A percentile compares a stretch with the other conserved stretches of the same genome.
phyloP scores from a whole-genome alignment of 140 eudicot genomes.

The Bidens hawaiensis region DNA sequence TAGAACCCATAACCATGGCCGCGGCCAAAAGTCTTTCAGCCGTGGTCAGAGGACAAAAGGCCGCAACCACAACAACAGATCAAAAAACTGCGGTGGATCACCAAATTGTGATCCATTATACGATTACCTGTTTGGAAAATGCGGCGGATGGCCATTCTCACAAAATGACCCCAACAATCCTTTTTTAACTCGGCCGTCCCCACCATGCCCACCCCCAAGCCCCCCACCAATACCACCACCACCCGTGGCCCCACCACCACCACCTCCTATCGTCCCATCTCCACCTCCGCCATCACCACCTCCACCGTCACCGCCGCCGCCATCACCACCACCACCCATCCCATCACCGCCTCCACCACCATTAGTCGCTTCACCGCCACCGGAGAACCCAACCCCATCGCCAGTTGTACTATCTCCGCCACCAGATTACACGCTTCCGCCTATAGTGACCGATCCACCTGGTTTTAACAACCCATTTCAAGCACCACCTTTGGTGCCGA shows the following conservation, averaged over 20 bases:
- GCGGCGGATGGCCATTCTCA: slow-evolving; percentile 58
- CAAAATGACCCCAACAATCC: slow-evolving; percentile 45
- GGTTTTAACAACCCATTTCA: slow-evolving; percentile 29
- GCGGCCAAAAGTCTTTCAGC: no score
- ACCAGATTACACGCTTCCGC: slow-evolving; percentile 39
- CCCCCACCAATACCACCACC: slow-evolving; percentile 18
- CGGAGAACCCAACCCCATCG: no score
- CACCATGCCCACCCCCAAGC: slow-evolving; percentile 10
- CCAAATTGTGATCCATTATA: slow-evolving; percentile 48
- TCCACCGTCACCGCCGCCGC: slow-evolving; percentile 21
- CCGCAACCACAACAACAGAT: slow-evolving; percentile 1
- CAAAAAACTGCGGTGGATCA: slow-evolving; percentile 20
- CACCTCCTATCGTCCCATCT: neutral
- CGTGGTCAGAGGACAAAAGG: neutral
- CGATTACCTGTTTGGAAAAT: slow-evolving; percentile 38
- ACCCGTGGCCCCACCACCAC: slow-evolving; percentile 6
- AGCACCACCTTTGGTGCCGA: slow-evolving; percentile 39
- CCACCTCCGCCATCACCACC: slow-evolving; percentile 18
- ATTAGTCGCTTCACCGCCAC: slow-evolving; percentile 38
- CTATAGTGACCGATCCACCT: slow-evolving; percentile 30
- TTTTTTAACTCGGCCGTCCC: slow-evolving; percentile 23
- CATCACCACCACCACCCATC: slow-evolving; percentile 29
- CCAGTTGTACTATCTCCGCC: slow-evolving; percentile 33
- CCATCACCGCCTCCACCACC: slow-evolving; percentile 34
- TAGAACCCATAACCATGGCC: slow-evolving; percentile 15